Evolutionary conservation across 768 basidiomycete species (phyloP).

Genomic region (Pluteus cervinus): DNA sequence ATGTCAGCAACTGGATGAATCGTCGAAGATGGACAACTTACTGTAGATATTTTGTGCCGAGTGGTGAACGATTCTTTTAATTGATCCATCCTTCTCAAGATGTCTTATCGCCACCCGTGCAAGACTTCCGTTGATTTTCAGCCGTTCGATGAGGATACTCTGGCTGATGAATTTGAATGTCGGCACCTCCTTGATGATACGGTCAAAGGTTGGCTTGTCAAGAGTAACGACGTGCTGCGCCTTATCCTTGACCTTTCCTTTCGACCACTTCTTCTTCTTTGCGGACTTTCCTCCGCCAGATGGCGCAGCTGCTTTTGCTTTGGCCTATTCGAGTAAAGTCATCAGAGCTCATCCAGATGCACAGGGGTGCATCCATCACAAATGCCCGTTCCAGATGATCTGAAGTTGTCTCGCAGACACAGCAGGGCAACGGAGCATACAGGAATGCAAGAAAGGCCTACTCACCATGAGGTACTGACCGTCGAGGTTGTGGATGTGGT

Average conservation of each 20-base stretch:
- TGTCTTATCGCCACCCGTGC: slow-evolving; percentile 89
- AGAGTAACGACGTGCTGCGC: slow-evolving; percentile 93
- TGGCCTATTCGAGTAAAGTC: slow-evolving; percentile 34
- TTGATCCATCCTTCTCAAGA: slow-evolving; percentile 88
- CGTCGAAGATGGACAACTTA: slow-evolving; percentile 35
- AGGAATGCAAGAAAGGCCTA: slow-evolving; percentile 10
- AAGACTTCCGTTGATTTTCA: slow-evolving; percentile 94
- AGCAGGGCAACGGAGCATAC: neutral
- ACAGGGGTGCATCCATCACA: slow-evolving; percentile 32
- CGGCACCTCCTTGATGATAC: slow-evolving; percentile 96
- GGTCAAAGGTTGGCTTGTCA: slow-evolving; percentile 90
- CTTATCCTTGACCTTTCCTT: slow-evolving; percentile 99
- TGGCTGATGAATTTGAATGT: slow-evolving; percentile 99
- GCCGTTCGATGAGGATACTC: slow-evolving; percentile 96
- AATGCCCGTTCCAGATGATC: slow-evolving; percentile 3
- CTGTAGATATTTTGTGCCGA: slow-evolving; percentile 94
- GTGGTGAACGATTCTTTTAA: slow-evolving; percentile 97
- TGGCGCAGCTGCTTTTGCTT: slow-evolving; percentile 77
- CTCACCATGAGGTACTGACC: slow-evolving; percentile 41
- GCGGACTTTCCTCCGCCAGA: slow-evolving; percentile 78
- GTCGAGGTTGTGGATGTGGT: slow-evolving; percentile 39
- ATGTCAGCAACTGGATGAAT: neutral
- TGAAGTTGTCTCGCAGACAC: slow-evolving; percentile 1
- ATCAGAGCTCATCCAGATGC: slow-evolving; percentile 29
- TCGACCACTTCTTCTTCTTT: slow-evolving; percentile 99